Evolutionary conservation across 23 red algal genomes (phyloP).

Genomic region (Gracilaria domingensis): DNA sequence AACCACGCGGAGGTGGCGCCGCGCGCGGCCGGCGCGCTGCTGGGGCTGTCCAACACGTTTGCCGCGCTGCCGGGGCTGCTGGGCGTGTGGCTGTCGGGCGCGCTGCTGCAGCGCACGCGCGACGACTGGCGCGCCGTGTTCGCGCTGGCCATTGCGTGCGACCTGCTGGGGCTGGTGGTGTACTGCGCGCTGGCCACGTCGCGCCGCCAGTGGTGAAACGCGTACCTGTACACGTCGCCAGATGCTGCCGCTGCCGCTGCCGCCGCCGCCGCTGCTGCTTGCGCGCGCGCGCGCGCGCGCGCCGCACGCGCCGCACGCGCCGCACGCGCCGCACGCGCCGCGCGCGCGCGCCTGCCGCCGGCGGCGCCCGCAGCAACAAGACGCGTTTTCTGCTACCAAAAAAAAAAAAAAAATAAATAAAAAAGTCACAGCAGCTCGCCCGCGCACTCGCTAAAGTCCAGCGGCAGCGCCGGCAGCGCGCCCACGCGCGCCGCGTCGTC

Average conservation of each 20-base stretch:
- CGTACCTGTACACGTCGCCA: too few species aligned
- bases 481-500: neutral
- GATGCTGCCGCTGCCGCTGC: too few species aligned
- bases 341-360: too few species aligned
- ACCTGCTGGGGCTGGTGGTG: constrained; percentile 41
- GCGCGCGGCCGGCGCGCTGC: constrained; percentile 26
- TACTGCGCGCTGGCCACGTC: constrained; percentile 39
- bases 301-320: too few species aligned
- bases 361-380: too few species aligned
- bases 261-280: too few species aligned
- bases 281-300: too few species aligned
- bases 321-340: too few species aligned
- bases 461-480: constrained; percentile 2
- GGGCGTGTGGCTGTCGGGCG: constrained; percentile 47
- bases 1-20: constrained; percentile 60
- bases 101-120: constrained; percentile 11
- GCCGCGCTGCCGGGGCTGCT: constrained; percentile 47
- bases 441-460: constrained; percentile 4
- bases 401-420: too few species aligned
- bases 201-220: constrained; percentile 34
- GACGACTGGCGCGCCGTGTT: constrained; percentile 53
- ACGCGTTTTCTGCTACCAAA: too few species aligned
- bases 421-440: neutral
- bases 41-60: constrained; percentile 57
- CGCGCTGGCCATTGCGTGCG: constrained; percentile 31